Base-by-base conservation (phyloP, 1,139 yeast species). In the Candida sp. region DNA sequence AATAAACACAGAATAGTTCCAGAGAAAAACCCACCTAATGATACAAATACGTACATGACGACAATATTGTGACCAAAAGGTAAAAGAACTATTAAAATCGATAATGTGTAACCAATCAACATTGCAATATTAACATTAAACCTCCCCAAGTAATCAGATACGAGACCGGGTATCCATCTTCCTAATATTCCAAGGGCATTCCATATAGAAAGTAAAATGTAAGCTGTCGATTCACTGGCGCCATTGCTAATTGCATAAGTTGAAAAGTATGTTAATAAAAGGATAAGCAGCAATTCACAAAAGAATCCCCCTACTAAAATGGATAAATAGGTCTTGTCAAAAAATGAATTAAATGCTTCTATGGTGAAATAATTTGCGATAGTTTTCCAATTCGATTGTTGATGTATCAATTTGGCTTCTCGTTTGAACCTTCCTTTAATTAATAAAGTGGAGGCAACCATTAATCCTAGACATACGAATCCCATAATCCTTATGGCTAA, bases 401-500 rank as follows among this genome's bases (percentile, higher is more conserved):
- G 5, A 5, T 11, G 7, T 9, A 8, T 8, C 22, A 25, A 27
- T 11, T 41, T 29, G 11, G 33, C 25, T 21, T 46, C 47, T 36
- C 43, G 47, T 21, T 44, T 61, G 40, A 75, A 53, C 49, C 87
- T 68, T 56, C 80, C 87, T 39, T 68, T 73, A 2, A 75, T 73
- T 22, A 80, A 61, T 0, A 69, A 41, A 7, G 70, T 64, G 1
- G 82, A 66, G 15, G 63, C 46, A 0, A 60, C 35, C 52, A 77
- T 62, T 34, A 79, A 66, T 0, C 65, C 69, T 11, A 73, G 57
- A 49, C 78, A 72, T 2, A 79, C 59, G 39, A 81, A 71, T 1
- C 79, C 82, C 42, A 81, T 59, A 1, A 77, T 70, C 50, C 88
- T 62, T 46, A 82, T 74, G 0, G 87, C 84, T 87, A 87, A 82